Conservation (phyloP, 306 rosid species). For the Pyrus pyrifolia region DNA sequence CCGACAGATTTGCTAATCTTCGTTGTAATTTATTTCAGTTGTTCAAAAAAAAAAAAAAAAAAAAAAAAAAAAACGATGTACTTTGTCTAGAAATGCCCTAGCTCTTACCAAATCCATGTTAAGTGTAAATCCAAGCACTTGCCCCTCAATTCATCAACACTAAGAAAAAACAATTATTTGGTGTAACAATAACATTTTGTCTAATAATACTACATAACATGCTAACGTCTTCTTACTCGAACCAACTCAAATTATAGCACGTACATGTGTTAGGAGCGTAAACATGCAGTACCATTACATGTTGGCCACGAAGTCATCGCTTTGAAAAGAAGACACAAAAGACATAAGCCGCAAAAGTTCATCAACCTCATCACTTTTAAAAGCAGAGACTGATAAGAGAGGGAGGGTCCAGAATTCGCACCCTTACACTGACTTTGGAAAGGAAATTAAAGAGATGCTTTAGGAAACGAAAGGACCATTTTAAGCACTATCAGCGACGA, state of each 20-base stretch:
- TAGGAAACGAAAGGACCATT: conserved; percentile 37
- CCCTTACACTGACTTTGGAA: conserved; percentile 16
- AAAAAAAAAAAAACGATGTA: no score
- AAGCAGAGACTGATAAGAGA: conserved; percentile 16
- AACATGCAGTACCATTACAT: not conserved
- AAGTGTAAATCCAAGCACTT: no score
- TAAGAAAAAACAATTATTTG: no score
- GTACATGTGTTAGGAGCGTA: not conserved
- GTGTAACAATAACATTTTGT: no score
- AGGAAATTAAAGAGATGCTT: conserved; percentile 23
- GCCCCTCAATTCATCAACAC: no score
- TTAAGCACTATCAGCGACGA: conserved; percentile 32
- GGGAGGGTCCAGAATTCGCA: conserved; percentile 12
- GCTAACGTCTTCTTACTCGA: no score
- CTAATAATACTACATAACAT: not conserved
- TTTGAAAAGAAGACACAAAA: conserved; percentile 4
- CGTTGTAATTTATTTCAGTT: no score
- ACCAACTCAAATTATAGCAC: no score
- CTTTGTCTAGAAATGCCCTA: not conserved
- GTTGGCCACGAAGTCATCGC: not conserved
- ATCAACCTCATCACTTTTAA: conserved; percentile 16
- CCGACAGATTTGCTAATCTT: no score
- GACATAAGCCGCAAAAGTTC: conserved; percentile 44
- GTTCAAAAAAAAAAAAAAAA: no score
- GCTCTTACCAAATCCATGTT: not conserved